Base-by-base conservation (phyloP, 1,139 yeast genomes). In the Geotrichum siamense region DNA sequence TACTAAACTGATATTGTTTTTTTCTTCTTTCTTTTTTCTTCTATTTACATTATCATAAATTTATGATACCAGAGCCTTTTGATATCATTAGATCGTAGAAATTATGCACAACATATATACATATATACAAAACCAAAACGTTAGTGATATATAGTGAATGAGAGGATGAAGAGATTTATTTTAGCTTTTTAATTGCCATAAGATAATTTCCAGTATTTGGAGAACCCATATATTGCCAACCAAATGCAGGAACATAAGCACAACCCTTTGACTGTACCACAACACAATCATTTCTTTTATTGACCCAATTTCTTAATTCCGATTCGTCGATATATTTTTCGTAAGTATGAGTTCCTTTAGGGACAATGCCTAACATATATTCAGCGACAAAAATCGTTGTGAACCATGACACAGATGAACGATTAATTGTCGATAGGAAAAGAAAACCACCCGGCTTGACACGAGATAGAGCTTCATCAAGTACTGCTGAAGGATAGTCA, bases 321-420 rank as follows among this genome's bases (percentile, higher is more conserved):
- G 59, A 51, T 49, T 82, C 81, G 56, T 89, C 79, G 53, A 91
- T 85, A 62, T 87, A 93, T 63, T 93, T 91, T 39, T 77, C 76
- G 60, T 81, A 75, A 2, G 89, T 80, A 62, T 91, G 99, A 1
- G 98, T 91, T 1, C 97, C 97, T 38, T 71, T 69, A 1, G 99
- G 99, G 2, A 91, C 98, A 38, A 91, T 78, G 31, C 72, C 64
- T 48, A 91, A 64, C 2, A 91, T 61, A 48, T 84, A 74, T 61
- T 91, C 98, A 2, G 91, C 99, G 75, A 85, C 74, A 53, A 85
- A 77, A 26, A 91, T 91, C 0, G 98, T 93, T 13, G 97, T 86
- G 58, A 91, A 78, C 84, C 94, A 89, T 37, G 96, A 79, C n/a
- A 87, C 67, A 34, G 78, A 71, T 51, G 93, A 95, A 51, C 97